Base-by-base conservation (phyloP, 192 early-diverging fungal species). In the Linnemannia exigua region DNA sequence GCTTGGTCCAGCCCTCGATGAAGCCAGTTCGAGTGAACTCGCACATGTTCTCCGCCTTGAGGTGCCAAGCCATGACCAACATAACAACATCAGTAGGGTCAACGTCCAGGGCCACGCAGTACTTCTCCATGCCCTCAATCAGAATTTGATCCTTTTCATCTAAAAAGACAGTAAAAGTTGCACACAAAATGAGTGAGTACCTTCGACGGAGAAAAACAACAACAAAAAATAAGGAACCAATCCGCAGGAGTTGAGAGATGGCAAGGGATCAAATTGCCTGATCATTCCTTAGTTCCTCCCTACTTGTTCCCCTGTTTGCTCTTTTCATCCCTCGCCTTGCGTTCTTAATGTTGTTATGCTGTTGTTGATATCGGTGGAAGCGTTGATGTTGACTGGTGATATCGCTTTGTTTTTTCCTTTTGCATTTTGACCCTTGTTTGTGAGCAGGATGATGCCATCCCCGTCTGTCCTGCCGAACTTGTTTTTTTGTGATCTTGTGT, bases 51-150 rank as follows among this genome's bases (percentile, higher is more conserved):
- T 94, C 89, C 33, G 93, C 91, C 51, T 91, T 89, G 12, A 97
- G 78, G 73, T 96, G 91, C 81, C 89, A 93, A 15, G 95, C 92
- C 31, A 96, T 77, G 28, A 95, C 91, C 4, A 96, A 80, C 75
- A 94, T 93, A 37, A 95, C 95, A 47, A 93, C 89, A 63, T 95
- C 92, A 28, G 90, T 90, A 16, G 95, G 95, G 71, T 94, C 95
- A 52, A 97, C 91, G 22, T 88, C 90, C 61, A 97, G 87, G 78
- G 94, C 95, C 33, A 85, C 78, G 75, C 94, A 95, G 28, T 94
- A 90, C 72, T 91, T 79, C 71, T 94, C 91, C 28, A 92, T 94
- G 25, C 95, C 96, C 25, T 97, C 95, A 28, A 95, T 88, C 37
- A 89, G 73, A 79, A 97, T 96, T 14, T 87, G 76, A 87, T 94